A percentile compares a stretch with the other conserved stretches of the same genome.
Conservation (phyloP, 1,284 basidiomycete species). For the Lignosus rhinocerotis region DNA sequence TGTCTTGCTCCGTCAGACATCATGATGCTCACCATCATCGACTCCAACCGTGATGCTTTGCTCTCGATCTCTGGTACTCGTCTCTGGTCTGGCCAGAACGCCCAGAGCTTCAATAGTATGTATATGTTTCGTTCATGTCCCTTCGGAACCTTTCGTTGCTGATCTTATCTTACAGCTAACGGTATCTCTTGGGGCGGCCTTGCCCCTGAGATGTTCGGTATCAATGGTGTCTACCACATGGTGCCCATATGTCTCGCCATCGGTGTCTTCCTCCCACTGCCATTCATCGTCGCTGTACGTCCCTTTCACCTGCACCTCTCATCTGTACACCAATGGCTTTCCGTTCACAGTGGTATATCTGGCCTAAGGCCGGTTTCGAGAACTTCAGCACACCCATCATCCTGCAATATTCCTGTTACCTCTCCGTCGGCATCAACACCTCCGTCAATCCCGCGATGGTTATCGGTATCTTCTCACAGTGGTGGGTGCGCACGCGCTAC, state of each 20-base stretch:
- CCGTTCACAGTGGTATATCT: conserved; percentile 40
- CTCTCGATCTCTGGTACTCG: conserved; percentile 35
- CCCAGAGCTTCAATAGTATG: conserved; percentile 45
- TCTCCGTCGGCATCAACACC: conserved; percentile 55
- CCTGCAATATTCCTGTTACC: conserved; percentile 43
- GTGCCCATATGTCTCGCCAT: conserved; percentile 54
- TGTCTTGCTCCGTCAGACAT: conserved; percentile 30
- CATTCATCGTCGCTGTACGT: conserved; percentile 43
- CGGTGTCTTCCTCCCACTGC: conserved; percentile 53
- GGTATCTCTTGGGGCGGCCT: conserved; percentile 64
- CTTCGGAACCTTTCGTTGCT: neutral
- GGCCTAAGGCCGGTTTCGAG: conserved; percentile 47
- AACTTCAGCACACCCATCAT: conserved; percentile 50
- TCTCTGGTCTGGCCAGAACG: conserved; percentile 56
- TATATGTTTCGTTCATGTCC: neutral
- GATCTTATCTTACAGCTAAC: conserved; percentile 34
- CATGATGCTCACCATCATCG: conserved; percentile 52
- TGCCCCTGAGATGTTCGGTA: conserved; percentile 51
- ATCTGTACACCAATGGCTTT: neutral
- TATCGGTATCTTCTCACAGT: conserved; percentile 56
- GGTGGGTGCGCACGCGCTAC: conserved; percentile 45
- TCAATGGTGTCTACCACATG: conserved; percentile 48
- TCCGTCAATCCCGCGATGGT: conserved; percentile 40
- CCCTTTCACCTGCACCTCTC: neutral
- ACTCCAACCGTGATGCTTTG: conserved; percentile 39